phyloP scores from a whole-genome alignment of 2,329 filamentous ascomycete species.

The Talaromyces sp. region DNA sequence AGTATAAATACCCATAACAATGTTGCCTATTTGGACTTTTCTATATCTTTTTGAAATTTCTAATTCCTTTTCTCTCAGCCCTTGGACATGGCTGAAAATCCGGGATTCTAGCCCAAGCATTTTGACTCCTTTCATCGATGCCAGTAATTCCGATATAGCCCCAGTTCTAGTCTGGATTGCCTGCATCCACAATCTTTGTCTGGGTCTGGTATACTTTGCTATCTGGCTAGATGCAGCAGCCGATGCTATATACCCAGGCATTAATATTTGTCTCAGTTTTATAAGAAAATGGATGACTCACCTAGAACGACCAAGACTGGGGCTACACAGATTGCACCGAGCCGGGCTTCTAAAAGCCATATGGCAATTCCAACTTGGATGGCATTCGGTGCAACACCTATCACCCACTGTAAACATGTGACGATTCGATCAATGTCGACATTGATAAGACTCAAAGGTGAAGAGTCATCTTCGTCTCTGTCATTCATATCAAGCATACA shows the following conservation, averaged over 20 bases:
- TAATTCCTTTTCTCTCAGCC: constrained; percentile 40
- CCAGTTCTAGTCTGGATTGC: constrained; percentile 50
- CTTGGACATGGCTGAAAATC: constrained; percentile 37
- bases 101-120: constrained; percentile 46
- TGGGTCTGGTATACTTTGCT: constrained; percentile 23
- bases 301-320: constrained; percentile 39
- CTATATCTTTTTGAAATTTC: constrained; percentile 40
- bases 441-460: constrained; percentile 45
- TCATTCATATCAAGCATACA: constrained; percentile 33
- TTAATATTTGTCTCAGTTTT: neutral
- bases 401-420: constrained; percentile 38
- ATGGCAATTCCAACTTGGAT: constrained; percentile 46
- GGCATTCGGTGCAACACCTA: constrained; percentile 45
- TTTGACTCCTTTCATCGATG: constrained; percentile 52
- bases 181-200: constrained; percentile 48
- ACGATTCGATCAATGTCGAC: constrained; percentile 45
- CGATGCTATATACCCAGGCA: neutral
- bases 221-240: constrained; percentile 11
- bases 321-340: constrained; percentile 43
- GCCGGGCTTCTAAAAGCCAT: constrained; percentile 39
- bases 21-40: constrained; percentile 39
- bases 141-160: constrained; percentile 47
- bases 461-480: constrained; percentile 32
- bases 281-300: constrained; percentile 28
- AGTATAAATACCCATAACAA: constrained; percentile 30